Base-by-base conservation (phyloP, 2,329 filamentous ascomycete species). In the Ophiocordyceps unilateralis region DNA sequence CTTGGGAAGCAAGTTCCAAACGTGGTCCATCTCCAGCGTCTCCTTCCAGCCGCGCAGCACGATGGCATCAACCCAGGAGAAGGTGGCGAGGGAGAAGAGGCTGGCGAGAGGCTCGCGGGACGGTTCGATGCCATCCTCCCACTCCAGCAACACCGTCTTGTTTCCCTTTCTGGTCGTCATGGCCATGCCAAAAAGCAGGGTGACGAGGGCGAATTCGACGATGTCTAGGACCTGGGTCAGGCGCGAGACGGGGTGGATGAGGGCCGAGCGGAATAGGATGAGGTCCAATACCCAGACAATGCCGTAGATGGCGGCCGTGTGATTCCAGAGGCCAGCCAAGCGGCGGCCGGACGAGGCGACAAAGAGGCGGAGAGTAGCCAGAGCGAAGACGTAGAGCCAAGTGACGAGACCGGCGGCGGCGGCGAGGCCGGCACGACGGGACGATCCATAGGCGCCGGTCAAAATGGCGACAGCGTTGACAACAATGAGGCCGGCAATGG, bases 141-240 rank as follows among this genome's bases (percentile, higher is more conserved):
- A 88, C 60, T 94, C 86, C 54, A 96, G 60, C 39, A 88, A 63
- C 12, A 98, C 83, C 3, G 82, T 78, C 61, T 86, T 91, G 61
- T 96, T 96, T 39, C 91, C 91, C 63, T 87, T 91, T 49, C 91
- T 78, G 47, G 86, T 93, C 42, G 79, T 83, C 44, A 93, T 61
- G 38, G 85, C 77, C 56, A 95, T 79, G 39, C 74, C 59, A 43
- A 87, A 78, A 12, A 98, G 71, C 12, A 93, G 57, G 1, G 81
- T 80, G 6, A 74, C 76, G 46, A 96, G 65, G 1, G 68, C 66
- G 55, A 96, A 96, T 53, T 93, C 78, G 46, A 74, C 62, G 47
- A 86, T 78, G 48, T 76, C 70, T 40, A 94, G 67, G 41, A 70
- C 68, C 55, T 81, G 72, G 4, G 76, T 67, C 34, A 78, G 59